These are phyloP conservation scores for Beauveria scarabaeidicola DNA, from an alignment of 2,329 filamentous ascomycete species.

Conservation along the genomic window DNA sequence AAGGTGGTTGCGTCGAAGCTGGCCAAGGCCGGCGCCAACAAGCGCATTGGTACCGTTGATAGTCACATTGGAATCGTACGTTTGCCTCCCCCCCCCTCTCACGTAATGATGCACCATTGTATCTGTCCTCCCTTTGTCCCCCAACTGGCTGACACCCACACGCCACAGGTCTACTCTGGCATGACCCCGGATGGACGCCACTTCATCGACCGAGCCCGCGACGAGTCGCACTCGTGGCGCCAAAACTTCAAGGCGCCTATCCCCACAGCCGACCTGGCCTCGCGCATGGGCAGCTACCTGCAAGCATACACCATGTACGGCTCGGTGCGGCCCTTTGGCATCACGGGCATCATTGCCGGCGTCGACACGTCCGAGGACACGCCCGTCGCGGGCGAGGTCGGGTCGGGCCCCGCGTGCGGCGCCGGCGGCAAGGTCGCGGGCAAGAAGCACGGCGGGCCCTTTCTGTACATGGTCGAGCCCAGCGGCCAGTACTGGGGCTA, in stretches of 20 bases:
- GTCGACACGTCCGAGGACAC: constrained; percentile 84
- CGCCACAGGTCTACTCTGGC: constrained; percentile 75
- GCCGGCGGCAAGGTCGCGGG: constrained; percentile 72
- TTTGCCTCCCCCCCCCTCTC: neutral
- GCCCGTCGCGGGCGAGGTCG: constrained; percentile 85
- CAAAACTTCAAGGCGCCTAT: constrained; percentile 92
- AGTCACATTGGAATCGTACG: constrained; percentile 87
- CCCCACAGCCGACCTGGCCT: constrained; percentile 76
- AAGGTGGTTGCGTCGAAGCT: constrained; percentile 95
- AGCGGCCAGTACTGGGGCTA: constrained; percentile 98
- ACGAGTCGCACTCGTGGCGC: constrained; percentile 88
- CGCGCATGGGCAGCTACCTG: constrained; percentile 89
- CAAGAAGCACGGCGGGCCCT: constrained; percentile 77
- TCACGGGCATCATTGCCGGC: constrained; percentile 87
- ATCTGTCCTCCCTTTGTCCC: neutral
- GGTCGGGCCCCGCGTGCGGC: constrained; percentile 66
- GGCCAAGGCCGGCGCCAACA: constrained; percentile 90
- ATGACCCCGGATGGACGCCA: constrained; percentile 92
- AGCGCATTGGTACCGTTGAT: constrained; percentile 92
- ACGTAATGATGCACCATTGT: neutral
- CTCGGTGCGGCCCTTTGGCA: constrained; percentile 91
- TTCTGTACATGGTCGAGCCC: constrained; percentile 98
- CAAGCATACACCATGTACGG: constrained; percentile 98
- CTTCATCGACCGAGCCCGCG: constrained; percentile 87
- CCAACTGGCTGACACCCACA: neutral